phyloP scores from a whole-genome alignment of 1,139 yeast species.

The Pichia sp. region DNA sequence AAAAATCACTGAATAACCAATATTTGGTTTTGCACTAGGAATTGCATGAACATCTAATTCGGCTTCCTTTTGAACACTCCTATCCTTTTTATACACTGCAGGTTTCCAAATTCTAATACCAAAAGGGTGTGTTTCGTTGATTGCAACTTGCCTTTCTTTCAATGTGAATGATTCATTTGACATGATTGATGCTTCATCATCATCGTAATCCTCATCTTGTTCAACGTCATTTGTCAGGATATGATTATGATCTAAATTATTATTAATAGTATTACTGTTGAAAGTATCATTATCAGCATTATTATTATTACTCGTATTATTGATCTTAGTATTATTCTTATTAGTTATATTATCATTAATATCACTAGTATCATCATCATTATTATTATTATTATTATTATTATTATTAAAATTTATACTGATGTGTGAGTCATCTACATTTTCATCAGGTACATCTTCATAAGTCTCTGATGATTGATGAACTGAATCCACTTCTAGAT shows the following conservation, averaged over 20 bases:
- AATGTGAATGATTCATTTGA: conserved; percentile 82
- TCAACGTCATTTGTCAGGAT: neutral
- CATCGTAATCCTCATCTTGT: conserved; percentile 24
- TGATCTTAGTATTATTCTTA: conserved; percentile 13
- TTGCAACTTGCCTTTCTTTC: conserved; percentile 91
- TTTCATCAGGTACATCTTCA: neutral
- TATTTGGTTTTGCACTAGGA: conserved; percentile 43
- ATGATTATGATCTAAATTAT: neutral
- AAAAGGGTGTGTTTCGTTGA: conserved; percentile 93
- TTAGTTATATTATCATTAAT: conserved; percentile 15
- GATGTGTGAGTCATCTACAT: no score
- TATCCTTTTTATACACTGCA: conserved; percentile 83
- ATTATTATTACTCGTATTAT: conserved; percentile 19
- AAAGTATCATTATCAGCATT: neutral
- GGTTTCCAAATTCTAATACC: conserved; percentile 99
- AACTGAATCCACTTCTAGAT: conserved; percentile 22
- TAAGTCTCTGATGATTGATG: conserved; percentile 5
- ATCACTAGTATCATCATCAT: neutral
- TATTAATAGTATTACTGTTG: neutral
- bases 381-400: neutral
- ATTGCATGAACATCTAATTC: conserved; percentile 86
- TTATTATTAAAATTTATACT: neutral
- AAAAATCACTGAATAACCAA: conserved; percentile 57
- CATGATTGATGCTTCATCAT: conserved; percentile 41
- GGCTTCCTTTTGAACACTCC: conserved; percentile 89